These are phyloP conservation scores for Iris pallida DNA, from an alignment of 116 monocot genomes.

Conservation along the genomic window DNA sequence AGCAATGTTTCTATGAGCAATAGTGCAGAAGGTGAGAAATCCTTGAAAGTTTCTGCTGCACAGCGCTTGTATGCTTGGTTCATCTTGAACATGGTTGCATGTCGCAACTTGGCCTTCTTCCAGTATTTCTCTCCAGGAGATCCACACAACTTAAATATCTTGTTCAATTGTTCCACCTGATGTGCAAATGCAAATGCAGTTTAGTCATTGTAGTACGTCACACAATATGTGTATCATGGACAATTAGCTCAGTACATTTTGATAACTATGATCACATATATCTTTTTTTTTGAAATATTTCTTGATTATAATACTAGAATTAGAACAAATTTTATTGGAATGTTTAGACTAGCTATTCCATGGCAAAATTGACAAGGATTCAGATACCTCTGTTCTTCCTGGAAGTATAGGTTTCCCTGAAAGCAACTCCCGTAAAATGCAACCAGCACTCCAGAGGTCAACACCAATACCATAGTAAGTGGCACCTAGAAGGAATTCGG, in stretches of 20 bases:
- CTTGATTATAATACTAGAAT: neutral
- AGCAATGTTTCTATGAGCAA: conserved; percentile 66
- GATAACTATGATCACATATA: neutral
- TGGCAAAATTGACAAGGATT: neutral
- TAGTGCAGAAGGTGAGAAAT: conserved; percentile 55
- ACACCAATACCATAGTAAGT: conserved; percentile 57
- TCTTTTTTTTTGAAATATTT: neutral
- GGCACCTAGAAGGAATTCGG: conserved; percentile 65
- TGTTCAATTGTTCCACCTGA: conserved; percentile 90
- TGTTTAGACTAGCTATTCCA: neutral
- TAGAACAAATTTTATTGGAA: neutral
- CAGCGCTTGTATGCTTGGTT: conserved; percentile 52
- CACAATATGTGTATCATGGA: neutral
- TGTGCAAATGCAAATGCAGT: neutral
- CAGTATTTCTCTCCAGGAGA: conserved; percentile 74
- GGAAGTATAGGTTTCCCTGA: conserved; percentile 61
- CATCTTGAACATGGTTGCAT: conserved; percentile 57
- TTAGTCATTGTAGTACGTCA: too few species aligned
- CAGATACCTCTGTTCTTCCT: conserved; percentile 67
- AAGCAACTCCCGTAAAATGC: conserved; percentile 78
- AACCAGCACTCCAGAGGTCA: conserved; percentile 92
- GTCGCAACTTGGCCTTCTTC: conserved; percentile 67
- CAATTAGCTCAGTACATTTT: neutral
- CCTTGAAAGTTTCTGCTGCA: conserved; percentile 62
- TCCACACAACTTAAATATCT: conserved; percentile 92